A percentile compares a stretch with the other conserved stretches of the same genome.
Evolutionary conservation across 306 rosid species (phyloP).

Genomic region (Urtica urens): DNA sequence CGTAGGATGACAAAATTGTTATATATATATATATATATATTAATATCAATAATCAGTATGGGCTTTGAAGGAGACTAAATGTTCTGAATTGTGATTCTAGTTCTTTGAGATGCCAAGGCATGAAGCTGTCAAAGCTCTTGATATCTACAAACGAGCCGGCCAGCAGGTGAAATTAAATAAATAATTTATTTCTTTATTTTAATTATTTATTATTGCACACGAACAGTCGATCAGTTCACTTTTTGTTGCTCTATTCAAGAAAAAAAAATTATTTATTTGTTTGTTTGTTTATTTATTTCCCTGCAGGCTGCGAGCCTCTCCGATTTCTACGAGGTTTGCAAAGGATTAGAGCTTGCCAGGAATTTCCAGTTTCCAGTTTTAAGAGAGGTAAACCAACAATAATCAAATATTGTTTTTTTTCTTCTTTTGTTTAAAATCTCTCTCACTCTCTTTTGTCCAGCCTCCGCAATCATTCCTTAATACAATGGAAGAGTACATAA

Average conservation of each 20-base stretch:
- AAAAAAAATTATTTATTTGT: neutral
- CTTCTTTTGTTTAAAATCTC: constrained; percentile 6
- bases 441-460: constrained; percentile 45
- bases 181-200: neutral
- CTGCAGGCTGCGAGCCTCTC: constrained; percentile 77
- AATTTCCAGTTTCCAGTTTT: constrained; percentile 94
- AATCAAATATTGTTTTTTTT: constrained; percentile 4
- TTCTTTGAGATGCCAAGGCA: constrained; percentile 99
- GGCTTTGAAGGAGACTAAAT: no score
- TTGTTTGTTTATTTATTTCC: neutral
- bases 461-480: constrained; percentile 92
- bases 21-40: constrained; percentile 2
- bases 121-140: constrained; percentile 85
- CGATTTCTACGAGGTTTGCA: constrained; percentile 86
- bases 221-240: neutral
- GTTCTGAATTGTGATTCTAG: constrained; percentile 26
- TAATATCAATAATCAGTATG: no score
- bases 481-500: constrained; percentile 95
- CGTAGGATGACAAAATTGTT: no score
- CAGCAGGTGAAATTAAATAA: constrained; percentile 54
- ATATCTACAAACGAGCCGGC: constrained; percentile 90
- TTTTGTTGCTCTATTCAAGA: neutral
- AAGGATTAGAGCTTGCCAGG: constrained; percentile 93
- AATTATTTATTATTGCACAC: neutral
- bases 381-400: constrained; percentile 54